Evolutionary conservation across 768 basidiomycete species (phyloP), one percentile per base, ranked within the genome.

Genomic region (Astraeus odoratus): DNA sequence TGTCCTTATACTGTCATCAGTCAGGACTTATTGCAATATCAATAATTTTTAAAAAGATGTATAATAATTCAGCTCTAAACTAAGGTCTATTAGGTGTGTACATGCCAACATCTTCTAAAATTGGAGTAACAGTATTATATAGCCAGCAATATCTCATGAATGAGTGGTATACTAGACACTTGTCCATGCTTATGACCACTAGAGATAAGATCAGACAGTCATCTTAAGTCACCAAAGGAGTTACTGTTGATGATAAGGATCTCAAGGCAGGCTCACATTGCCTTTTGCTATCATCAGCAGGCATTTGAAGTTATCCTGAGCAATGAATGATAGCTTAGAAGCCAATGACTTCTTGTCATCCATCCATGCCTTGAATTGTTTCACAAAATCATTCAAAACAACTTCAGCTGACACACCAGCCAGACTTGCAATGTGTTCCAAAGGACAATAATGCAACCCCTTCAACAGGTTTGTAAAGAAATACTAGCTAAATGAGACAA

Each of bases 381-480:
- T 69, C 1, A 90, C 88, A 59, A 94, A 94, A 56, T 88, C 82
- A 43, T 78, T 78, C 12, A 84, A 74, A 31, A 99, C 91, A 13
- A 99, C 88, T 7, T 77, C 72, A 13, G 74, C 59, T 1, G 93
- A 92, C 0, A 98, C 91, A 5, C 95, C 96, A 3, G 95, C 96
- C 36, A 99, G 75, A 53, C 84, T 87, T 22, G 96, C 96, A 34
- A 58, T 95, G 92, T 1, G 92, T 92, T 8, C 90, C 92, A 56
- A 94, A 94, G 0, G 91, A 92, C 15, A 85, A 88, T 26, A 81
- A 77, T 0, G 91, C 89, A n/a, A 81, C 82, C 12, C 89, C 89
- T 24, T 83, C 79, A 38, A 94, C 78, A 25, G 98, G 80, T 68
- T 97, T 96, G 72, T 95, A 98, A 16, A 97, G 72, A 72, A 97